Evolutionary conservation across 441 rosid genomes (phyloP).

Genomic region (Aquilaria agallochum): DNA sequence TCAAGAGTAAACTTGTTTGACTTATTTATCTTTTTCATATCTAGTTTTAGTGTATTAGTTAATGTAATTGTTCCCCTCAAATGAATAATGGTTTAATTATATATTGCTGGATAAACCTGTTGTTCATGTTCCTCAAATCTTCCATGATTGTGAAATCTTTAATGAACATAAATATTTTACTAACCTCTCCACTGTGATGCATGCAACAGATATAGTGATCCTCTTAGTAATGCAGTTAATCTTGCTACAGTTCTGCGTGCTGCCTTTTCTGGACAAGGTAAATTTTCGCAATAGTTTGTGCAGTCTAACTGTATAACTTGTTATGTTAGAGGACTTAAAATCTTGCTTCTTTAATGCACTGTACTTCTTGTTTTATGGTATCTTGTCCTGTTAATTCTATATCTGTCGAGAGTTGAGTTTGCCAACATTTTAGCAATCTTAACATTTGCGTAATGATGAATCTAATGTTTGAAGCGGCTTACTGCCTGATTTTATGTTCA

Average conservation of each 20-base stretch:
- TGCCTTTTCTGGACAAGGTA: slow-evolving; percentile 18
- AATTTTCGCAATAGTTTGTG: not conserved
- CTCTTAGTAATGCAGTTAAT: slow-evolving; percentile 7
- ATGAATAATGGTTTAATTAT: not conserved
- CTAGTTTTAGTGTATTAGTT: not conserved
- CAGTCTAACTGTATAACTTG: not conserved
- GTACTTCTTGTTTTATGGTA: too few relatives aligned
- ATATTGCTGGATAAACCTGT: not conserved
- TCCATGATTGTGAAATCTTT: not conserved
- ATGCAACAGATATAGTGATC: slow-evolving; percentile 16
- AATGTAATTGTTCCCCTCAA: not conserved
- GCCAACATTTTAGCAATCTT: too few relatives aligned
- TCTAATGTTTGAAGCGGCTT: too few relatives aligned
- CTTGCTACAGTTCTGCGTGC: slow-evolving; percentile 16
- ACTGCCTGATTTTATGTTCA: too few relatives aligned
- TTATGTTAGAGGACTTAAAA: too few relatives aligned
- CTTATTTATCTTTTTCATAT: slow-evolving; percentile 4
- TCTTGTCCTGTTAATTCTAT: too few relatives aligned
- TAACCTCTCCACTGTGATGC: slow-evolving; percentile 1
- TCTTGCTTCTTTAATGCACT: too few relatives aligned
- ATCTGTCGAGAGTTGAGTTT: too few relatives aligned
- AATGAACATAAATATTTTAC: not conserved
- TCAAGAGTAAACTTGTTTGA: slow-evolving; percentile 16
- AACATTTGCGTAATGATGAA: too few relatives aligned
- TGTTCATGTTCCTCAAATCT: not conserved